Evolutionary conservation across 2,329 filamentous ascomycete genomes (phyloP).

Genomic region (Pochonia chlamydosporia): DNA sequence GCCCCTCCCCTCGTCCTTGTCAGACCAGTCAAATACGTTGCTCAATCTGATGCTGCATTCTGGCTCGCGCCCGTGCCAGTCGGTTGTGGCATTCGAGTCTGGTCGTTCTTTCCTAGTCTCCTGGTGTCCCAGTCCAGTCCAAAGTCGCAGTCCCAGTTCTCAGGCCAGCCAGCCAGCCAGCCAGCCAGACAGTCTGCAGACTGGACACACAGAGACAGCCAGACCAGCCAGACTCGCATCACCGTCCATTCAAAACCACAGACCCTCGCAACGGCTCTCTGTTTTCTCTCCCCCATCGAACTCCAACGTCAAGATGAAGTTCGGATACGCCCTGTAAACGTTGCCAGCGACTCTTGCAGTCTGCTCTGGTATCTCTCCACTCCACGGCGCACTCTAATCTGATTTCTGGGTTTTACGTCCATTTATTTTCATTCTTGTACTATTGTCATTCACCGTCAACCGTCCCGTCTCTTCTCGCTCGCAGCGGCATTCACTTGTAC

Average conservation of each 20-base stretch:
- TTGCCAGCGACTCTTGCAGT: conserved; percentile 49
- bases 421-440: conserved; percentile 11
- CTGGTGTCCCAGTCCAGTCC: not conserved
- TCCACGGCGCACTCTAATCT: conserved; percentile 29
- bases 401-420: conserved; percentile 10
- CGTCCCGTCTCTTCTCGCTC: conserved; percentile 11
- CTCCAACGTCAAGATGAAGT: conserved; percentile 46
- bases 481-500: conserved; percentile 48
- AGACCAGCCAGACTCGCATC: not conserved
- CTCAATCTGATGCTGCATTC: not conserved
- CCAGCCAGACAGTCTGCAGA: too few species aligned
- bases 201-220: too few species aligned
- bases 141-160: too few species aligned
- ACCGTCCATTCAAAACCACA: conserved; percentile 25
- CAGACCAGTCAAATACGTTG: not conserved
- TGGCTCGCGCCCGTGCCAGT: too few species aligned
- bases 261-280: conserved; percentile 7
- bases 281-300: conserved; percentile 39
- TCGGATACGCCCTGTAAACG: conserved; percentile 46
- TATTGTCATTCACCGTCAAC: conserved; percentile 3
- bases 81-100: too few species aligned
- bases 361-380: conserved; percentile 41
- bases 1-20: not conserved
- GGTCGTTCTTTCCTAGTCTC: too few species aligned
- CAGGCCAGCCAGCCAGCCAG: too few species aligned